phyloP scores from a whole-genome alignment of 805 yeast genomes.

The Wilhelminamyces savonicus region DNA sequence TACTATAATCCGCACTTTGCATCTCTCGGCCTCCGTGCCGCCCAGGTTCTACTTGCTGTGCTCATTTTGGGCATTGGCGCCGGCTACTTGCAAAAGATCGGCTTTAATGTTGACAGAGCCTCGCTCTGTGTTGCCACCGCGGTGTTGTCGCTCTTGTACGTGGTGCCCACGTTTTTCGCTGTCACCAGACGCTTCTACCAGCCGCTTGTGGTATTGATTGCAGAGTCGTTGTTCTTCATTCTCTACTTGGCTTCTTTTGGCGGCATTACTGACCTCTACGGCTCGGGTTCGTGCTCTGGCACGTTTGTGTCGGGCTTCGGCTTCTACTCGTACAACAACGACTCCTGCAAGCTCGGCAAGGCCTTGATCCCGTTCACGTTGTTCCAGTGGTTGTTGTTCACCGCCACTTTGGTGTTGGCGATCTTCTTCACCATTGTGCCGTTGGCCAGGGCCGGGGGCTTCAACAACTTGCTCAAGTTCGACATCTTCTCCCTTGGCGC shows the following conservation, averaged over 20 bases:
- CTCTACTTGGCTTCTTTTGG: conserved; percentile 20
- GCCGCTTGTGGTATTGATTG: conserved; percentile 6
- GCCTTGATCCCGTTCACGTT: conserved; percentile 15
- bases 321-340: not conserved
- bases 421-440: conserved; percentile 13
- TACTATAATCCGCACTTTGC: too few relatives aligned
- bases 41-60: too few relatives aligned
- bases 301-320: too few relatives aligned
- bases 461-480: not conserved
- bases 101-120: too few relatives aligned
- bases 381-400: conserved; percentile 14
- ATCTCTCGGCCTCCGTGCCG: too few relatives aligned
- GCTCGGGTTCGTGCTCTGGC: conserved; percentile 6
- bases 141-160: too few relatives aligned
- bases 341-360: conserved; percentile 14
- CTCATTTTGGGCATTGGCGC: too few relatives aligned
- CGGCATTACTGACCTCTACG: conserved; percentile 12
- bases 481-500: too few relatives aligned
- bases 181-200: too few relatives aligned
- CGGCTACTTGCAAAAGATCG: too few relatives aligned
- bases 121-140: too few relatives aligned
- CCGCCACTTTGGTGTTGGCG: conserved; percentile 10
- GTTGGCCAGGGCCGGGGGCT: conserved; percentile 1
- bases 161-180: too few relatives aligned
- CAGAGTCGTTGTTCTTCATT: conserved; percentile 11